Evolutionary conservation across 129 eudicot genomes (phyloP), one percentile per base, ranked within the genome.

Genomic region (carrot (Daucus carota)): DNA sequence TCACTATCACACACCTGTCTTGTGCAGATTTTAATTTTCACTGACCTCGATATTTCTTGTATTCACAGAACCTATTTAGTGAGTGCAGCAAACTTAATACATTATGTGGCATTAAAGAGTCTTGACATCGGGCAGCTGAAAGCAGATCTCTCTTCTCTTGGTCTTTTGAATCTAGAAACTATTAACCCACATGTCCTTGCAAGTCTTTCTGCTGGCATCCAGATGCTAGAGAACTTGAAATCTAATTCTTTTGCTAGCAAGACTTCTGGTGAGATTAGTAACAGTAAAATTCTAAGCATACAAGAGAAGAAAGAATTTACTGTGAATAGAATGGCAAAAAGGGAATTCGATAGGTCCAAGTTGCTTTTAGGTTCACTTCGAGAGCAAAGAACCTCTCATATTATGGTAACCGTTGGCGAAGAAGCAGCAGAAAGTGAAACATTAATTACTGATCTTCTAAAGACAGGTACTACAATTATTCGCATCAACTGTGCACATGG

Each of bases 401-500:
- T 90, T 80, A 90, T 90, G 92, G 96, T 90, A 78, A 90, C 96
- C 38, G 80, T 90, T 76, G 92, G 90, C 36, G 75, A 83, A 80
- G 92, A 88, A 81, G 92, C 82, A 38, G 50, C 81, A n/a, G 85
- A 80, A 71, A 86, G 78, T 78, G 90, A 88, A 72, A 54, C 90
- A 29, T 80, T 81, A 69, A 67, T 90, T 26, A 29, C 52, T 76
- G 91, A 84, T 80, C 86, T 90, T 62, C 81, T 90, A 42, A 78
- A 77, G 73, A 74, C 79, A 73, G 96, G 96, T 12, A 72, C 92
- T 54, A 86, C 92, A 40, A 70, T 86, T 67, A 73, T 90, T 34
- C 92, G 92, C 41, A 90, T 90, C 79, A 90, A 90, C 86, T 90
- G 96, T 83, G 96, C 96, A 38, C 96, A 90, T 79, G 96, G 92